Conservation (phyloP, 2,329 filamentous ascomycete genomes). For the Cadophora gregata region DNA sequence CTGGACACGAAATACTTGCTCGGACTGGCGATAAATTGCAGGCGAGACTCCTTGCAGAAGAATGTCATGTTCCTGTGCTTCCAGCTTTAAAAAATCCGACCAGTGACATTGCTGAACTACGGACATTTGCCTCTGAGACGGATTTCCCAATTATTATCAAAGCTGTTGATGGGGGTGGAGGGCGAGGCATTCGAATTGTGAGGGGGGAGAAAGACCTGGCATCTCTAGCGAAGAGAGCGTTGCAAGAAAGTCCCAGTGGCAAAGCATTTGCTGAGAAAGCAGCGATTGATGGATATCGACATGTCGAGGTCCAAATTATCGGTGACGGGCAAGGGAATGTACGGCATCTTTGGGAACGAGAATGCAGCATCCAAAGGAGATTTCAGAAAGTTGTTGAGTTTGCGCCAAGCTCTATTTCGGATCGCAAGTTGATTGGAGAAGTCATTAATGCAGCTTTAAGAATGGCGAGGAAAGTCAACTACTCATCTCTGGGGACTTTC, state of each 20-base stretch:
- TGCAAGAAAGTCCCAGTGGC: conserved; percentile 65
- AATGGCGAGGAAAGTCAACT: conserved; percentile 58
- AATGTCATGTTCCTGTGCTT: conserved; percentile 70
- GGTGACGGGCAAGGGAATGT: conserved; percentile 57
- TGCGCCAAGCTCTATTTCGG: conserved; percentile 67
- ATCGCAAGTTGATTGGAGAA: conserved; percentile 47
- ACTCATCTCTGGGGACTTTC: conserved; percentile 66
- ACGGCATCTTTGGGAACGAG: conserved; percentile 52
- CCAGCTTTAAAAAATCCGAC: conserved; percentile 72
- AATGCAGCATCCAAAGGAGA: conserved; percentile 57
- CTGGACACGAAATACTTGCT: conserved; percentile 50
- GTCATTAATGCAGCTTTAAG: conserved; percentile 55
- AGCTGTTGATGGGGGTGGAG: conserved; percentile 66
- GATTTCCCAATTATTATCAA: conserved; percentile 62
- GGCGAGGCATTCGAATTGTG: conserved; percentile 67
- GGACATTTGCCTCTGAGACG: conserved; percentile 48
- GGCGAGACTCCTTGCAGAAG: conserved; percentile 70
- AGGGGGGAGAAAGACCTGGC: conserved; percentile 55
- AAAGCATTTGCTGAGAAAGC: conserved; percentile 63
- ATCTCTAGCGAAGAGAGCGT: conserved; percentile 59
- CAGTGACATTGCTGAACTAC: conserved; percentile 65
- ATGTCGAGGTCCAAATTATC: conserved; percentile 58
- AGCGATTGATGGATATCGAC: conserved; percentile 63
- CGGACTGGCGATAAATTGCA: conserved; percentile 52
- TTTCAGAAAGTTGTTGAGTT: conserved; percentile 64